Conservation (phyloP, 495 filamentous ascomycete genomes). For the Aspergillus ellipticus region DNA sequence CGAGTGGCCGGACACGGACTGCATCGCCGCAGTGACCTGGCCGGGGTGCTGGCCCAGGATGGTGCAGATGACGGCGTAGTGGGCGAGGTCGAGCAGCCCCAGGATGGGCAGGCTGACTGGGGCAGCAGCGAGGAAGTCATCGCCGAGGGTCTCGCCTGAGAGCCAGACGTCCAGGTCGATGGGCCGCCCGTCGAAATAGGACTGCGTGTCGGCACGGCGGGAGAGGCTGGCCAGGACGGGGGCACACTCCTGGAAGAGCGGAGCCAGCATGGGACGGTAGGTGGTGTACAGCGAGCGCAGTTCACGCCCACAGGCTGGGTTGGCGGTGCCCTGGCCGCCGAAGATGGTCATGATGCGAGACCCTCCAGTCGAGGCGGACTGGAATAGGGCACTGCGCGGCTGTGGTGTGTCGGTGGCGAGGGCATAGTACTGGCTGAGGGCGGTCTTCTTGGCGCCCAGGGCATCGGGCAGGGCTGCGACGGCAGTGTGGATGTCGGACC, state of each 20-base stretch:
- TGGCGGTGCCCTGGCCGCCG: not conserved
- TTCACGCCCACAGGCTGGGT: not conserved
- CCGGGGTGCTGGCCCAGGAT: slow-evolving; percentile 15
- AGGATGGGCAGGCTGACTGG: slow-evolving; percentile 21
- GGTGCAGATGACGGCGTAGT: slow-evolving; percentile 18
- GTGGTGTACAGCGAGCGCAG: not conserved
- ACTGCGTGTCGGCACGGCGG: not conserved
- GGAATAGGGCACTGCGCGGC: not conserved
- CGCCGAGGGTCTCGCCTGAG: not conserved
- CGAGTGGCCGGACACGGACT: slow-evolving; percentile 21
- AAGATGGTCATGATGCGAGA: not conserved
- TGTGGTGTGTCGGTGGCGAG: not conserved
- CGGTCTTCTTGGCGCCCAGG: not conserved
- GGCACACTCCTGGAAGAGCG: not conserved
- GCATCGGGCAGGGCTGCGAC: not conserved
- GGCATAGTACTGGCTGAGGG: not conserved
- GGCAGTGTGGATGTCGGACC: not conserved
- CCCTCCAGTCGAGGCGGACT: not conserved
- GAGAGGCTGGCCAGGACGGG: not conserved
- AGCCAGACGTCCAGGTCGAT: not conserved
- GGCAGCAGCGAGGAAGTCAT: not conserved
- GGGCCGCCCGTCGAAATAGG: not conserved
- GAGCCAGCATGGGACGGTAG: not conserved
- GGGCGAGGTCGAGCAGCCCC: slow-evolving; percentile 13
- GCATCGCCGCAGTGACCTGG: slow-evolving; percentile 11